Percentiles rank a stretch among this genome's conserved stretches.
These are phyloP conservation scores for Neofusicoccum umdonicola DNA, from an alignment of 2,329 filamentous ascomycete genomes.

Conservation along the genomic window DNA sequence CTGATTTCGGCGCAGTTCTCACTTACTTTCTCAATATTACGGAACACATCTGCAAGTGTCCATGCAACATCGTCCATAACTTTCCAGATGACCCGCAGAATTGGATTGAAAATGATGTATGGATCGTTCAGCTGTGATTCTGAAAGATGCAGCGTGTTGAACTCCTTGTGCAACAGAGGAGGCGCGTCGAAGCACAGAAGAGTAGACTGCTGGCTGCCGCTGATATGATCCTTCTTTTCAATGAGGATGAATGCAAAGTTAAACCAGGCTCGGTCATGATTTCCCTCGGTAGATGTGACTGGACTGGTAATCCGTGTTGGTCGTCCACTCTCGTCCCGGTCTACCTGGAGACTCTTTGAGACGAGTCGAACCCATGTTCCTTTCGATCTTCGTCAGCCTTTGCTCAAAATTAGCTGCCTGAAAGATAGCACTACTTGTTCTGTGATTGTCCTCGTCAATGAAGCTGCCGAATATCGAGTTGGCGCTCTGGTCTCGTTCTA, in stretches of 20 bases:
- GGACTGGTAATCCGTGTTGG: not conserved
- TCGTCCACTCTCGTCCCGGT: not conserved
- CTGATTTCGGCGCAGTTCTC: not conserved
- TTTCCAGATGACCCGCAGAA: slow-evolving; percentile 32
- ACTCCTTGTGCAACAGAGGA: slow-evolving; percentile 20
- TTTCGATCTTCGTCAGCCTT: not conserved
- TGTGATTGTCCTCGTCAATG: not conserved
- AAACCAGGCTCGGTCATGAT: not conserved
- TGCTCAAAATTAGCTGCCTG: not conserved
- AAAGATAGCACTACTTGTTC: not conserved
- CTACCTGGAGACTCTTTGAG: not conserved
- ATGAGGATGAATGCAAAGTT: not conserved
- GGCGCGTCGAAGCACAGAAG: slow-evolving; percentile 32
- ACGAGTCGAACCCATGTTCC: not conserved
- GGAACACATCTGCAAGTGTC: slow-evolving; percentile 30
- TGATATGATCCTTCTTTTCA: not conserved
- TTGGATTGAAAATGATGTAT: not conserved
- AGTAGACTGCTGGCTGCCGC: slow-evolving; percentile 14
- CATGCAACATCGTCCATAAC: slow-evolving; percentile 31
- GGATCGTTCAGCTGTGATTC: not conserved
- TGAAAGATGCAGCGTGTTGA: slow-evolving; percentile 16
- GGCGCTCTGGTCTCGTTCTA: not conserved
- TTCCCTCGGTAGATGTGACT: not conserved
- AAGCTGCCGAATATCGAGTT: not conserved
- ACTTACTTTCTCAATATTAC: slow-evolving; percentile 30